phyloP scores from a whole-genome alignment of 106 monocot species.

The Dendrobium catenatum region DNA sequence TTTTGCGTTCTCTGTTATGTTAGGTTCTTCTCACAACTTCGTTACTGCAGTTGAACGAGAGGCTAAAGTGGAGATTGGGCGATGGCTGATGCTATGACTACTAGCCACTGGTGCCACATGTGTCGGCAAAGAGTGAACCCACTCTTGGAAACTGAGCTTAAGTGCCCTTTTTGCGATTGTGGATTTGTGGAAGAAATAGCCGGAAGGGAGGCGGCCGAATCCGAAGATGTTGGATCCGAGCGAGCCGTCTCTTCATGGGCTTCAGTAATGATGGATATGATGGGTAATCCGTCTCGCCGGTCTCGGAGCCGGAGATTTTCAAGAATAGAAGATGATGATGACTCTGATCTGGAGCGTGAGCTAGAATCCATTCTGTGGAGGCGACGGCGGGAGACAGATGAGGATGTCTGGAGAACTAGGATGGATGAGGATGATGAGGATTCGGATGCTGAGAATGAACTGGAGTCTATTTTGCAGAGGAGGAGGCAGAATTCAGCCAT shows the following conservation, averaged over 20 bases:
- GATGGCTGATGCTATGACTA: slow-evolving; percentile 18
- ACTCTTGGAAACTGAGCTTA: slow-evolving; percentile 24
- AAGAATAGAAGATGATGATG: not conserved
- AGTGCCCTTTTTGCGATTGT: slow-evolving; percentile 41
- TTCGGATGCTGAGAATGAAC: not conserved
- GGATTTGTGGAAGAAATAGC: slow-evolving; percentile 45
- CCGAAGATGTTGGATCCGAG: slow-evolving; percentile 4
- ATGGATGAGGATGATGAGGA: not conserved
- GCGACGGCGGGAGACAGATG: not conserved
- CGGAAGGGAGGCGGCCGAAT: not conserved
- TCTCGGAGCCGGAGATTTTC: not conserved
- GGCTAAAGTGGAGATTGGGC: not conserved
- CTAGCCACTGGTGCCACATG: slow-evolving; percentile 35
- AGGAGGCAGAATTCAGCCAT: slow-evolving; percentile 19
- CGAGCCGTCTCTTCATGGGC: slow-evolving; percentile 23
- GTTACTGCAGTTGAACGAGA: not conserved
- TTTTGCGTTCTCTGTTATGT: not conserved
- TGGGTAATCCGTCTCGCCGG: slow-evolving; percentile 18
- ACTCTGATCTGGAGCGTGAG: slow-evolving; percentile 4
- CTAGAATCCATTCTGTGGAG: slow-evolving; percentile 1
- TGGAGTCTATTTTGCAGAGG: slow-evolving; percentile 7
- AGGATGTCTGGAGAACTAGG: not conserved
- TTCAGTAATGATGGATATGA: slow-evolving; percentile 30
- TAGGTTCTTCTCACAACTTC: not conserved
- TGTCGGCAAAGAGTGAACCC: slow-evolving; percentile 32